Conservation (phyloP, 2,329 filamentous ascomycete genomes). For the Fusarium agapanthi region DNA sequence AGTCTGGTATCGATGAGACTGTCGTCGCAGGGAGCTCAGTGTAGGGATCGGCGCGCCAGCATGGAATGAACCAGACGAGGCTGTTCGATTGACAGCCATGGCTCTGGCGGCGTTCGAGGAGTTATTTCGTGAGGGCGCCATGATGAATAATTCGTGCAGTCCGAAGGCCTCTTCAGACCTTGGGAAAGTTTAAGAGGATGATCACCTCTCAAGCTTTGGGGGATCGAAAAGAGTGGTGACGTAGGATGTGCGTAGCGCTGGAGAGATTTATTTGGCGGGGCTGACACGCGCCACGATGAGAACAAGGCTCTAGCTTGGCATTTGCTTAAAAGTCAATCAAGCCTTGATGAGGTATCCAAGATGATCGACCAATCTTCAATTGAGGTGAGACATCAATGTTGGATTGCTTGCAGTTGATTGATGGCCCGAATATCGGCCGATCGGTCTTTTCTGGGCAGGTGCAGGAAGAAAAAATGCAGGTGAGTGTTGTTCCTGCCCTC, state of each 20-base stretch:
- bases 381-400: slow-evolving; percentile 12
- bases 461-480: slow-evolving; percentile 9
- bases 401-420: neutral
- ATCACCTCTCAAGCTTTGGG: neutral
- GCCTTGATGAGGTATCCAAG: neutral
- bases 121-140: slow-evolving; percentile 30
- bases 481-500: slow-evolving; percentile 17
- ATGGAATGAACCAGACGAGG: slow-evolving; percentile 60
- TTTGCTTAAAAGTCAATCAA: neutral
- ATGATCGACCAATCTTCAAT: neutral
- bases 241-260: slow-evolving; percentile 4
- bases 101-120: slow-evolving; percentile 12
- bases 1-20: slow-evolving; percentile 76
- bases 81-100: slow-evolving; percentile 29
- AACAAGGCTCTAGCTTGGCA: slow-evolving; percentile 21
- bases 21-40: slow-evolving; percentile 48
- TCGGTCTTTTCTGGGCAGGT: slow-evolving; percentile 9
- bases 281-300: slow-evolving; percentile 33
- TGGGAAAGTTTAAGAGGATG: slow-evolving; percentile 7
- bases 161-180: neutral
- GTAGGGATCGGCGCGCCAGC: slow-evolving; percentile 60
- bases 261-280: slow-evolving; percentile 28
- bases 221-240: slow-evolving; percentile 19
- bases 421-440: slow-evolving; percentile 15
- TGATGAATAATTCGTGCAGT: slow-evolving; percentile 2